Evolutionary conservation across 495 filamentous ascomycete genomes (phyloP), one percentile per base, ranked within the genome.

Genomic region (Aspergillus cristatus): DNA sequence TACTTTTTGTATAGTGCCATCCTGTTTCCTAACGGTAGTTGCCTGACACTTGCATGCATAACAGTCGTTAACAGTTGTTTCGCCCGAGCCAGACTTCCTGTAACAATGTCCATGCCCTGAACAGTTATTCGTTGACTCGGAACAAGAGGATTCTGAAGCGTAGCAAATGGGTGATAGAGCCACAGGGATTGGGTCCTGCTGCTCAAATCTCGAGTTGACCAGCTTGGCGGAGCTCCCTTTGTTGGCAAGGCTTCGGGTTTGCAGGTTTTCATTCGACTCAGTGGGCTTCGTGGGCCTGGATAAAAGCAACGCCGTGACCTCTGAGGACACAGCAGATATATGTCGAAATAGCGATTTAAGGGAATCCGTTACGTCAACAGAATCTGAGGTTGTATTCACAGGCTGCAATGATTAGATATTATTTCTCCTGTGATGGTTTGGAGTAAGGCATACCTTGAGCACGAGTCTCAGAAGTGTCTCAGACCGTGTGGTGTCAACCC

Each of bases 41-140:
- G 69, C 51, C 20, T 58, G 58, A 68, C 91, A 98, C 37, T 52
- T 55, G 67, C 91, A 98, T 22, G 67, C 64, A 56, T 81, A 96
- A 71, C 91, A 95, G 29, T 67, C 60, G 7, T 62, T 51, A 3
- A 49, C 48, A 26, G 53, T 50, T 17, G 38, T 43, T 35, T 57
- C 51, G 37, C 50, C 54, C 20, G 54, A 56, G 32, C 48, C 60
- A 47, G 69, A 81, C 53, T 79, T 81, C 44, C 76, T 58, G 41
- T 68, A 64, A 59, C 87, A 90, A 28, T 48, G 44, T 20, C 88
- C 88, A 61, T 86, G 88, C 34, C 78, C 75, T 3, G 79, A 82
- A 63, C 88, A 94, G 45, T 72, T 71, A 50, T 72, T 69, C 11
- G 88, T 95, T 32, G 60, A 51, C 26, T 58, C 60, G 17, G 66